phyloP scores from a whole-genome alignment of 148 eudicot species.

The Heliamphora exappendiculata region DNA sequence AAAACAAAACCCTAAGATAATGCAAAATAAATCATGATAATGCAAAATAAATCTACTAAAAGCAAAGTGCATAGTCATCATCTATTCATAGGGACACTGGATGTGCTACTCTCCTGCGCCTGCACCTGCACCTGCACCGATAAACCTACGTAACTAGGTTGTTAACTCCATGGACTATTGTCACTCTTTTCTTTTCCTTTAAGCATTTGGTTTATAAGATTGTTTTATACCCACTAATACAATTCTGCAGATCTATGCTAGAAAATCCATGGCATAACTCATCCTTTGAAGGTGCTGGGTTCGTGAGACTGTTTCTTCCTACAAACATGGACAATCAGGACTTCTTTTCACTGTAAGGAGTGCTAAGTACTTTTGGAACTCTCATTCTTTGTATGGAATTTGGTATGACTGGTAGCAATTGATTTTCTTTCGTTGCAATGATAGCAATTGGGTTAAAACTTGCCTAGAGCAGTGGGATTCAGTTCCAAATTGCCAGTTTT shows the following conservation, averaged over 20 bases:
- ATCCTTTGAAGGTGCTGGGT: constrained; percentile 92
- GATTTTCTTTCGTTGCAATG: constrained; percentile 17
- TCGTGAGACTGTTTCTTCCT: constrained; percentile 85
- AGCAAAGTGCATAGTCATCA: no score
- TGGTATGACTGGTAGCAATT: constrained; percentile 10
- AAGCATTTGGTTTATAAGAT: background rate
- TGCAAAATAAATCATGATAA: no score
- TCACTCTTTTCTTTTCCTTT: constrained; percentile 6
- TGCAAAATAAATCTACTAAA: no score
- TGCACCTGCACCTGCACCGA: no score
- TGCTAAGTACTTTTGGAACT: background rate
- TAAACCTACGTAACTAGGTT: no score
- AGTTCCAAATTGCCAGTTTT: constrained; percentile 84
- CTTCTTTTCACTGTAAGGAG: constrained; percentile 73
- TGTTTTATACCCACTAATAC: background rate
- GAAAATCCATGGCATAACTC: constrained; percentile 99
- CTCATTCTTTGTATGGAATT: constrained; percentile 4
- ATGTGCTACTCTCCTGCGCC: no score
- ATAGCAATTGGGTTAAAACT: constrained; percentile 61
- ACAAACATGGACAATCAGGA: constrained; percentile 75
- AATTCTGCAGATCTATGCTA: constrained; percentile 54
- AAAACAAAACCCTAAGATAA: no score
- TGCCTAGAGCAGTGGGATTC: constrained; percentile 69
- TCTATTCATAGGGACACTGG: no score
- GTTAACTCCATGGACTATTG: no score